A percentile compares a stretch with the other conserved stretches of the same genome.
These are phyloP conservation scores for Stephania cephalantha DNA, from an alignment of 164 flowering plant genomes.

Conservation along the genomic window DNA sequence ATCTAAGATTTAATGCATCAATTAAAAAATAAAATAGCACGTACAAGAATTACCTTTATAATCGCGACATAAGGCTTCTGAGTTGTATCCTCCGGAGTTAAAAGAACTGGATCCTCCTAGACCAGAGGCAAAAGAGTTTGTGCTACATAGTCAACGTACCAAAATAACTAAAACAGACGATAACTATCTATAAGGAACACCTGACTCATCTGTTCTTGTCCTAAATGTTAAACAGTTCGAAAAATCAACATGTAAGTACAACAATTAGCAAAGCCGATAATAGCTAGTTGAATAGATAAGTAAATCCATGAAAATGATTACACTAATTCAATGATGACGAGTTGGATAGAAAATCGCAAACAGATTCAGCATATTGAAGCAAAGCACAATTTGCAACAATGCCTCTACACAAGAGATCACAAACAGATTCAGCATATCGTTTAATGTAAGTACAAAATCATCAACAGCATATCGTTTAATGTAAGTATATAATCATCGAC, in stretches of 20 bases:
- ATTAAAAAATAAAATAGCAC: not conserved
- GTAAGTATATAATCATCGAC: too few relatives aligned
- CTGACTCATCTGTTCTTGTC: not conserved
- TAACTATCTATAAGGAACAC: not conserved
- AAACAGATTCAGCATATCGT: not conserved
- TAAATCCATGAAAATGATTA: not conserved
- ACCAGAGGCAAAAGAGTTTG: constrained; percentile 1
- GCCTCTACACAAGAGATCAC: not conserved
- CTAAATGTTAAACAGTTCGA: not conserved
- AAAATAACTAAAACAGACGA: not conserved
- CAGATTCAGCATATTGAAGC: not conserved
- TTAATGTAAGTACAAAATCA: not conserved
- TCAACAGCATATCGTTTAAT: too few relatives aligned
- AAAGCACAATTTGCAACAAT: not conserved
- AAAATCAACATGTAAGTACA: not conserved
- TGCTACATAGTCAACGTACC: not conserved
- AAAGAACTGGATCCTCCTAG: constrained; percentile 90
- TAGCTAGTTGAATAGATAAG: not conserved
- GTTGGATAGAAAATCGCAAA: not conserved
- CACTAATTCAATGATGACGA: not conserved
- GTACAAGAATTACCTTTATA: constrained; percentile 54
- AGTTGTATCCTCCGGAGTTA: constrained; percentile 56
- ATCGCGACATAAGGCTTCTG: constrained; percentile 97
- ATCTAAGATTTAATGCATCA: not conserved
- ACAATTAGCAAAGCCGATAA: not conserved